phyloP scores from a whole-genome alignment of 192 early-diverging fungal genomes.

The Dissophora ornata region DNA sequence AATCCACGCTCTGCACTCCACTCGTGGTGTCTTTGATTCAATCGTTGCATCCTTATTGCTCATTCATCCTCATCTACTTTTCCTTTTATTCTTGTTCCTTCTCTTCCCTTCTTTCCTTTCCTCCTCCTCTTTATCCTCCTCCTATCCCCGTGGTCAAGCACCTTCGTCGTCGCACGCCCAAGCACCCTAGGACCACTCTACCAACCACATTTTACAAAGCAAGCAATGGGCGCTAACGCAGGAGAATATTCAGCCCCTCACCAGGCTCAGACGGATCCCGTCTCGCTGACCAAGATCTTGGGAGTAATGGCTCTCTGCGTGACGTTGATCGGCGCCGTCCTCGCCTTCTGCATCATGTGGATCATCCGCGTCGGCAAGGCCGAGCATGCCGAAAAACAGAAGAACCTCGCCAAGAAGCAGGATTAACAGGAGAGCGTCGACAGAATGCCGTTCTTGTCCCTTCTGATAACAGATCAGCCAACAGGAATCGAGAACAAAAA shows the following conservation, averaged over 20 bases:
- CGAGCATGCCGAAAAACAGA: constrained; percentile 32
- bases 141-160: too few relatives aligned
- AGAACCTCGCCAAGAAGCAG: constrained; percentile 6
- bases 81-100: background rate
- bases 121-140: too few relatives aligned
- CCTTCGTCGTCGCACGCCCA: too few relatives aligned
- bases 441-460: too few relatives aligned
- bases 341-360: constrained; percentile 27
- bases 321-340: constrained; percentile 10
- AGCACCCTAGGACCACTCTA: too few relatives aligned
- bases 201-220: too few relatives aligned
- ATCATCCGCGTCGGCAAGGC: constrained; percentile 43
- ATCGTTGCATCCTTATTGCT: background rate
- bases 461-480: too few relatives aligned
- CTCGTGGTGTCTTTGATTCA: background rate
- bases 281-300: constrained; percentile 14
- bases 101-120: constrained; percentile 10
- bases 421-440: too few relatives aligned
- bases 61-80: background rate
- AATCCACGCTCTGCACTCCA: too few relatives aligned
- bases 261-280: constrained; percentile 8
- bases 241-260: too few relatives aligned
- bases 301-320: constrained; percentile 21
- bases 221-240: too few relatives aligned
- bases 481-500: too few relatives aligned